Base-by-base conservation (phyloP, 2,329 filamentous ascomycete genomes). In the Cordyceps sp. region DNA sequence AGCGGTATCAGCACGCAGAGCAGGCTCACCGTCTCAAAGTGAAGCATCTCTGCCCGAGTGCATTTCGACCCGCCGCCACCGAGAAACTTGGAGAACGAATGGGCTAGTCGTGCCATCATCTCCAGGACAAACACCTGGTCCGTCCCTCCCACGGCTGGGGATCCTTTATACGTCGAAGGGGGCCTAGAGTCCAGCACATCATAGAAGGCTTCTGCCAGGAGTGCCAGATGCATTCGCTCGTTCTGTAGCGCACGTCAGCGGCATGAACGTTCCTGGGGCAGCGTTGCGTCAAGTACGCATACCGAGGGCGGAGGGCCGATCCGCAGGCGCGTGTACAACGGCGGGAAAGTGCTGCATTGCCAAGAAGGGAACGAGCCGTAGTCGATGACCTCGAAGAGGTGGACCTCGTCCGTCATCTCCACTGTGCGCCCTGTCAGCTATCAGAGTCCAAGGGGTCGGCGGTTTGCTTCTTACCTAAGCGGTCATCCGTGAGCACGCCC, bases 251-350 rank as follows among this genome's bases (percentile, higher is more conserved):
- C 19, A 3, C 8, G 31, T 47, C 35, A 50, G 42, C 18, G n/a
- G 10, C 6, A 13, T 21, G n/a, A 9, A 5, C n/a, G n/a, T n/a
- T n/a, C n/a, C n/a, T n/a, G n/a, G n/a, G n/a, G 12, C 19, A 4
- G 19, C 17, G 12, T 22, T 22, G 14, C 8, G 6, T 8, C 6
- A 20, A 12, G 8, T 9, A 22, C 9, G 8, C 59, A 31, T 51
- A 72, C 67, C 10, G 66, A 66, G 25, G 61, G 58, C 1, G 52
- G 49, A 4, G 69, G 67, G 0, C 69, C 69, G 16, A 68, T 45
- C n/a, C 58, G 50, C 6, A 72, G 47, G 2, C 58, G 48, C 10
- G 61, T 46, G 26, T 64, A 54, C 3, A 69, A 48, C 0, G 61
- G 52, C 1, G 47, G 39, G 1, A 46, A 46, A 14, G 49, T 42